Base-by-base conservation (phyloP, 331 rosid species). In the Rhamnella rubrinervis region DNA sequence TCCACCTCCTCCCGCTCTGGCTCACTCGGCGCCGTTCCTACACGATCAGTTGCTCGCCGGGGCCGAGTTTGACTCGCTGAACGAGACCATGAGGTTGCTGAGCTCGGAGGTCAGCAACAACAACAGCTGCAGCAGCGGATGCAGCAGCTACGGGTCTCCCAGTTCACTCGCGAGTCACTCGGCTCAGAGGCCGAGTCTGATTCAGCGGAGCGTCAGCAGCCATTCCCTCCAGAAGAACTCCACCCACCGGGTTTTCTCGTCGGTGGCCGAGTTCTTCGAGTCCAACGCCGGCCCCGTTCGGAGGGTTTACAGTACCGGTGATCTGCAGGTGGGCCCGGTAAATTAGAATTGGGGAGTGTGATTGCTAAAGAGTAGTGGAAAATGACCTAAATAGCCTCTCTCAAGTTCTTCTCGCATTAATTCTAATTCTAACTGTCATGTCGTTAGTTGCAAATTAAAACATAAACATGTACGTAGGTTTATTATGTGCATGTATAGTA, bases 61-160 rank as follows among this genome's bases (percentile, higher is more conserved):
- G 8, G 26, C 53, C 25, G 88, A 84, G 60, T 69, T 82, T 17
- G 85, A 72, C 66, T 65, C 84, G 28, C 26, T 74, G 56, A 74
- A 55, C 19, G 85, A 81, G n/a, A 20, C 85, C 4, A 70, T 59
- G 4, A 56, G 75, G 7, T 28, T 72, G 49, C 67, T 85, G 61
- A 77, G 71, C 83, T 80, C 78, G 0, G 87, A 79, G 65, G 65
- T 67, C n/a, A 83, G 82, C 40, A 68, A 64, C n/a, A 83, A 80
- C 40, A 68, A 64, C 64, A 81, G 84, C 14, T 72, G 87, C 50
- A 83, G 92, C 73, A 83, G 96, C 53, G 80, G 87, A 38, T 71
- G 82, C 59, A 88, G 89, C 73, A 81, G 96, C 80, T 83, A 87
- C 63, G 91, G 81, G 6, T 90, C 98, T 9, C 93, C 92, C 0